Base-by-base conservation (phyloP, 345 rosid species). In the Crucihimalaya himalaica region DNA sequence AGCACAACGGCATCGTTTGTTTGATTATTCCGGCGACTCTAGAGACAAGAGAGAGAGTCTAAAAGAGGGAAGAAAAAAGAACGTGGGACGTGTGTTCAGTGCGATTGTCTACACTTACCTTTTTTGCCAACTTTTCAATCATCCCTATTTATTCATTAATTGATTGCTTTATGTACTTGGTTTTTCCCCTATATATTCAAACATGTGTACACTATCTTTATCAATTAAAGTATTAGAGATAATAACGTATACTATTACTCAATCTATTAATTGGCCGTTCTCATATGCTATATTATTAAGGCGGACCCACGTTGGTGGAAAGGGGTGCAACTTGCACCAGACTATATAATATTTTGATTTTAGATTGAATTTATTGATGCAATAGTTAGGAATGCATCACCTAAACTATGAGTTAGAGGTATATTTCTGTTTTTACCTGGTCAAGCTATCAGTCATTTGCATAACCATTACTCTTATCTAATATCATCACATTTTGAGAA, bases 61-160 rank as follows among this genome's bases (percentile, higher is more conserved):
- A 21, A 18, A 59, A 40, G 19, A 23, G 34, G 32, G 35, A 40
- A 23, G 51, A 40, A 40, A 21, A 53, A 55, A 39, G 23, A 61
- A 62, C 23, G 53, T 62, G 53, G 61, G 76, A 72, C 48, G 58
- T 47, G 58, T 47, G 68, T 61, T 60, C 42, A 8, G 16, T 35
- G 60, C 48, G 37, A 71, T 48, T 60, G 45, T 59, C 27, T 31
- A 58, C 66, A 32, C 27, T 58, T 70, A n/a, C 13, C 7, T 19
- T 14, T 19, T 14, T 18, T 70, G 23, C n/a, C 45, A 31, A 58
- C 34, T 50, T 70, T 70, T 47, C 48, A 51, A 53, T 10, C 25
- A 37, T 58, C 34, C 60, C 46, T 59, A 20, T 59, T 35, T 14
- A 12, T 63, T 45, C 4, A 19, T 18, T 29, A 29, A 32, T 66